A percentile compares a stretch with the other conserved stretches of the same genome.
phyloP scores from a whole-genome alignment of 2,329 filamentous ascomycete species.

The Aspergillus pseudoterreus region DNA sequence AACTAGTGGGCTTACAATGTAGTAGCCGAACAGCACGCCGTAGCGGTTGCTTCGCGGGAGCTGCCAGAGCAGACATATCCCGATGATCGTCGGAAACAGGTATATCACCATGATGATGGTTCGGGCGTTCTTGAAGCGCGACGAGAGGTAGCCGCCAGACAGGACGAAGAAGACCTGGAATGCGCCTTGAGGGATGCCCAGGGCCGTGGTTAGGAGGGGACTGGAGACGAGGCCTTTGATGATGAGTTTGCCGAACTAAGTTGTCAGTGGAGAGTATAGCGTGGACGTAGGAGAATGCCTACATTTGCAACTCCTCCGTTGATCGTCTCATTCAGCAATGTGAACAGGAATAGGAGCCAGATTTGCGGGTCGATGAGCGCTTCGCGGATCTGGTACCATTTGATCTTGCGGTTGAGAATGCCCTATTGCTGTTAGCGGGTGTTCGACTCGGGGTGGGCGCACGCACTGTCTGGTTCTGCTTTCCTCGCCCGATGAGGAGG shows the following conservation, averaged over 20 bases:
- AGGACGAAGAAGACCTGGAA: slow-evolving; percentile 53
- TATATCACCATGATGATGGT: slow-evolving; percentile 53
- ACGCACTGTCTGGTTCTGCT: slow-evolving; percentile 11
- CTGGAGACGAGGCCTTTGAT: slow-evolving; percentile 46
- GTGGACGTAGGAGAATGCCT: neutral
- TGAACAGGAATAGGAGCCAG: slow-evolving; percentile 45
- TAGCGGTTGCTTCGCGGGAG: slow-evolving; percentile 41
- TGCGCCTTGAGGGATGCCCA: slow-evolving; percentile 54
- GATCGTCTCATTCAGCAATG: slow-evolving; percentile 52
- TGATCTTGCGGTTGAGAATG: slow-evolving; percentile 48
- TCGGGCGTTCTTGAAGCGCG: slow-evolving; percentile 48
- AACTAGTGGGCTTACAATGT: slow-evolving; percentile 31
- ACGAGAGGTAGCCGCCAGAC: slow-evolving; percentile 50
- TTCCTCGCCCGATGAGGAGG: slow-evolving; percentile 38
- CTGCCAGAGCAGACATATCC: slow-evolving; percentile 50
- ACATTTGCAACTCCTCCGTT: slow-evolving; percentile 50
- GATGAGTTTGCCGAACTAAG: slow-evolving; percentile 51
- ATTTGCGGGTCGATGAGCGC: slow-evolving; percentile 45
- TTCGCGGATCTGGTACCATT: slow-evolving; percentile 48
- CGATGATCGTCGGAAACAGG: slow-evolving; percentile 50
- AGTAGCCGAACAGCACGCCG: slow-evolving; percentile 52
- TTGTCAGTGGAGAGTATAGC: neutral
- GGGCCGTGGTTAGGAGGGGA: slow-evolving; percentile 46
- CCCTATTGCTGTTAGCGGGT: slow-evolving; percentile 20
- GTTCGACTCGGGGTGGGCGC: neutral